These are phyloP conservation scores for Alternaria tenuissima DNA, from an alignment of 2,329 filamentous ascomycete species.

Conservation along the genomic window DNA sequence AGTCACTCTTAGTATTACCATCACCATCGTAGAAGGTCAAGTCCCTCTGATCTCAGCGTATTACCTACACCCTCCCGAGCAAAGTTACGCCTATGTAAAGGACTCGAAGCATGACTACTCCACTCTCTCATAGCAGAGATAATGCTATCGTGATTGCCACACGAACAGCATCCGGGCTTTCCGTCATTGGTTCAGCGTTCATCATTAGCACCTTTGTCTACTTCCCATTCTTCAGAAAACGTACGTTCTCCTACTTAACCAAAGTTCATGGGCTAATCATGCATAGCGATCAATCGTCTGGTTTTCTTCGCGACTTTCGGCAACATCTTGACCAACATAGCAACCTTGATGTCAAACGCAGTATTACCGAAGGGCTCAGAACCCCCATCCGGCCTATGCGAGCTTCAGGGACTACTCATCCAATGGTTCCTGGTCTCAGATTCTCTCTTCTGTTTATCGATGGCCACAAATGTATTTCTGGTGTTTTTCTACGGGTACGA, in stretches of 20 bases:
- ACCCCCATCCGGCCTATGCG: conserved; percentile 67
- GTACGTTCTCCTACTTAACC: background rate
- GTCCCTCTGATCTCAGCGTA: background rate
- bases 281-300: conserved; percentile 75
- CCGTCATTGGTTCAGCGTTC: conserved; percentile 73
- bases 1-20: background rate
- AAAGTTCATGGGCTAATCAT: background rate
- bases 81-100: background rate
- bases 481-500: conserved; percentile 81
- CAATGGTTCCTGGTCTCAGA: conserved; percentile 69
- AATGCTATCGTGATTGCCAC: conserved; percentile 68
- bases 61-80: background rate
- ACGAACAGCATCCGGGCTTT: conserved; percentile 73
- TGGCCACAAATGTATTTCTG: conserved; percentile 84
- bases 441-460: conserved; percentile 48
- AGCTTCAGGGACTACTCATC: conserved; percentile 80
- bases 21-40: background rate
- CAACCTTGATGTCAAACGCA: conserved; percentile 74
- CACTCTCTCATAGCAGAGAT: conserved; percentile 24
- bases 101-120: conserved; percentile 16
- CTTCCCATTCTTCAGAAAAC: conserved; percentile 78
- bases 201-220: conserved; percentile 74
- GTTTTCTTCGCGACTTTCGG: conserved; percentile 86
- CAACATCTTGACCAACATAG: conserved; percentile 80
- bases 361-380: conserved; percentile 56